Evolutionary conservation across 768 basidiomycete genomes (phyloP).

Genomic region (Russula ochroleuca): DNA sequence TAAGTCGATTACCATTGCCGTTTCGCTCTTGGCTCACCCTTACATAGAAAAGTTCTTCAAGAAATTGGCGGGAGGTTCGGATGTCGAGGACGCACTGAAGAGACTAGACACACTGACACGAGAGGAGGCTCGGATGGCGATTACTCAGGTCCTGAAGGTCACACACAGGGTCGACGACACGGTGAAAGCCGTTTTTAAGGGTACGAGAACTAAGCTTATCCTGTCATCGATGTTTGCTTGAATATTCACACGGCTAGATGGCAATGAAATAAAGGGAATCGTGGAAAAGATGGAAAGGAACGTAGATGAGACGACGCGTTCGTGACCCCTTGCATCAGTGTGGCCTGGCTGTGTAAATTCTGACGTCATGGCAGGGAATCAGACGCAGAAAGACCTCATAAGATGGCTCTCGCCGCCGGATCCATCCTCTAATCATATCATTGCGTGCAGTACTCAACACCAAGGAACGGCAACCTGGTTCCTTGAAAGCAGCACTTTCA

Average conservation of each 20-base stretch:
- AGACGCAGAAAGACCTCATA: neutral
- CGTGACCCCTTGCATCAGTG: neutral
- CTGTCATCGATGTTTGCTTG: neutral
- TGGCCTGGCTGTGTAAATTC: neutral
- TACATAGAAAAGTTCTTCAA: neutral
- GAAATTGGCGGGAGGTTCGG: neutral
- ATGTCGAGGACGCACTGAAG: neutral
- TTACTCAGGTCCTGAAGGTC: neutral
- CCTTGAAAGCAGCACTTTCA: neutral
- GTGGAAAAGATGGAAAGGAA: neutral
- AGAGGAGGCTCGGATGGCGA: neutral
- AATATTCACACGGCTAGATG: neutral
- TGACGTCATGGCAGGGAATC: neutral
- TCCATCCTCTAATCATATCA: neutral
- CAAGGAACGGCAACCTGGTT: neutral
- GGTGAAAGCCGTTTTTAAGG: neutral
- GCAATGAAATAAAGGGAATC: neutral
- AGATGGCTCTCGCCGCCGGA: neutral
- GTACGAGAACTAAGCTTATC: neutral
- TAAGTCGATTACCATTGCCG: neutral
- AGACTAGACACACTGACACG: neutral
- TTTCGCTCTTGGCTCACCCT: neutral
- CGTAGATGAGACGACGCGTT: neutral
- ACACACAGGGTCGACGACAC: neutral
- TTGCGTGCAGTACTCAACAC: neutral